Conservation (phyloP, 2,329 filamentous ascomycete genomes). For the Diaporthe helianthi region DNA sequence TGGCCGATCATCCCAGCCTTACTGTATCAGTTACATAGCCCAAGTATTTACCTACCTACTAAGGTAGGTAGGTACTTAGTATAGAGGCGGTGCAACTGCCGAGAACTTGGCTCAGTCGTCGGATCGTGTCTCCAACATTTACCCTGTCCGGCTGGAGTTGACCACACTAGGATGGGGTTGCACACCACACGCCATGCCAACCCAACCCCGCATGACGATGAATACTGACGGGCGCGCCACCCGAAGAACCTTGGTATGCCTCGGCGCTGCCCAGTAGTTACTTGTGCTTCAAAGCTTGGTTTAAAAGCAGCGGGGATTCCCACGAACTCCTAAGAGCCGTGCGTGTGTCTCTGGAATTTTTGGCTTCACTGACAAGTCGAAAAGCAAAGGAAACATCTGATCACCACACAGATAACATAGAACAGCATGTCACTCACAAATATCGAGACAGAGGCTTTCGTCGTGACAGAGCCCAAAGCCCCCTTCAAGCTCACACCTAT, state of each 20-base stretch:
- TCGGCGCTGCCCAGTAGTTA: background rate
- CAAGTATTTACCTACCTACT: background rate
- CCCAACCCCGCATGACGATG: constrained; percentile 13
- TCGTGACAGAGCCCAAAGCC: constrained; percentile 24
- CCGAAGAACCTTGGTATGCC: background rate
- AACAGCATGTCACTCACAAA: constrained; percentile 23
- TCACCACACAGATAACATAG: background rate
- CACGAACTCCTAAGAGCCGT: too few relatives aligned
- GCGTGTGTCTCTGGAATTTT: too few relatives aligned
- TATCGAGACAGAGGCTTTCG: constrained; percentile 30
- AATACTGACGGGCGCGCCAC: background rate
- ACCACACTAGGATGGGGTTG: background rate
- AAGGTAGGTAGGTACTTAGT: too few relatives aligned
- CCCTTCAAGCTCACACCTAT: constrained; percentile 30
- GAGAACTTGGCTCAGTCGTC: background rate
- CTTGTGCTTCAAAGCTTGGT: background rate
- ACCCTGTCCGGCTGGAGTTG: background rate
- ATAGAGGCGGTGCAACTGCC: constrained; percentile 3
- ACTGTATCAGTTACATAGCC: background rate
- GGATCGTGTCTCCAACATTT: constrained; percentile 4
- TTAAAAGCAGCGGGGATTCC: constrained; percentile 3
- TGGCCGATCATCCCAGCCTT: background rate
- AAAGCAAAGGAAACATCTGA: background rate
- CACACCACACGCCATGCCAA: background rate
- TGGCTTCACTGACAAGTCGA: background rate